Conservation (phyloP, 2,329 filamentous ascomycete species). For the Zelopaecilomyces penicillatus region DNA sequence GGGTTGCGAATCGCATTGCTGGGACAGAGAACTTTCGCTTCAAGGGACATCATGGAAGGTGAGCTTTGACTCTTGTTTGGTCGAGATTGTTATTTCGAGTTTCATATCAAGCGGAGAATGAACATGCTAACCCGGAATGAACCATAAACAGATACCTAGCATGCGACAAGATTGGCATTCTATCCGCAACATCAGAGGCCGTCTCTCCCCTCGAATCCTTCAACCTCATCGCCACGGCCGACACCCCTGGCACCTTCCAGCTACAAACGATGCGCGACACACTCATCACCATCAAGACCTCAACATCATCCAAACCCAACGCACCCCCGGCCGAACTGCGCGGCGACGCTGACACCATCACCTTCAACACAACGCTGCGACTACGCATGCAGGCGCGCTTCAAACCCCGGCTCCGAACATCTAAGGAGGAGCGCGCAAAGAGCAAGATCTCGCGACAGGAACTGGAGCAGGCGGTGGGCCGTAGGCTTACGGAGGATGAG, state of each 20-base stretch:
- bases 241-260: constrained; percentile 63
- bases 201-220: constrained; percentile 81
- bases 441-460: constrained; percentile 83
- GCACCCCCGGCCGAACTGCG: constrained; percentile 53
- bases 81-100: constrained; percentile 2
- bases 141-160: constrained; percentile 59
- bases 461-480: constrained; percentile 71
- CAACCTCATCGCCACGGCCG: constrained; percentile 52
- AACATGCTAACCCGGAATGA: constrained; percentile 2
- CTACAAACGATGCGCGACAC: constrained; percentile 65
- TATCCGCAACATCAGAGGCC: constrained; percentile 71
- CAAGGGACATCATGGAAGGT: constrained; percentile 85
- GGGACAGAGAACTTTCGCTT: constrained; percentile 78
- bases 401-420: constrained; percentile 72
- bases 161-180: constrained; percentile 73
- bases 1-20: constrained; percentile 76
- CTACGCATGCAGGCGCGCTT: constrained; percentile 93
- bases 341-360: constrained; percentile 62
- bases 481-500: constrained; percentile 74
- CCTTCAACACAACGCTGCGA: constrained; percentile 63
- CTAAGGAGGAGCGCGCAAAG: constrained; percentile 72
- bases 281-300: constrained; percentile 56
- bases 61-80: constrained; percentile 13
- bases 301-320: constrained; percentile 38
- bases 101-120: background rate